These are phyloP conservation scores for Lumnitzera littorea DNA, from an alignment of 345 rosid species.

Conservation along the genomic window DNA sequence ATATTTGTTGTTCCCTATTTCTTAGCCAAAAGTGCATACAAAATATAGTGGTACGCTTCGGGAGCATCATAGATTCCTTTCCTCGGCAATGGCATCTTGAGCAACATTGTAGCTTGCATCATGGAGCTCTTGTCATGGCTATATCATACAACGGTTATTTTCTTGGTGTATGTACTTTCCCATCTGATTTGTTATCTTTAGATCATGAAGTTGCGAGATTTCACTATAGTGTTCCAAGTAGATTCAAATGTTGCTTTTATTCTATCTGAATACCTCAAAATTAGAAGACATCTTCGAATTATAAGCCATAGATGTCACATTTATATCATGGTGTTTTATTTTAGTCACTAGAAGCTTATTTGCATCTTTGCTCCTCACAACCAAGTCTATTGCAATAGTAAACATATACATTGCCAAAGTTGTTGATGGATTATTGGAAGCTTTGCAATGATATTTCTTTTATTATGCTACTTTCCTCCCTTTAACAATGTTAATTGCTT, in stretches of 20 bases:
- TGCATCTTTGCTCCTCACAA: constrained; percentile 71
- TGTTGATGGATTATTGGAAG: too few species aligned
- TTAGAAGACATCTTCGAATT: constrained; percentile 74
- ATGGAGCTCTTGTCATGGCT: constrained; percentile 91
- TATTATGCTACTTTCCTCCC: too few species aligned
- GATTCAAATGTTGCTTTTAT: constrained; percentile 72
- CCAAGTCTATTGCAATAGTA: constrained; percentile 41
- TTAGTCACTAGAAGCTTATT: constrained; percentile 84
- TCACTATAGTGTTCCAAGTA: constrained; percentile 54
- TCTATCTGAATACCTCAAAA: constrained; percentile 76
- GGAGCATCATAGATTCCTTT: constrained; percentile 90
- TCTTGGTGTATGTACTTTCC: constrained; percentile 79
- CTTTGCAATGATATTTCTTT: too few species aligned
- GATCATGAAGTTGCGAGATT: constrained; percentile 84
- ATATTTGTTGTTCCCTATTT: constrained; percentile 71
- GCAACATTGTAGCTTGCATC: constrained; percentile 68
- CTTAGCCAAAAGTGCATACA: constrained; percentile 63
- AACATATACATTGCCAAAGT: constrained; percentile 66
- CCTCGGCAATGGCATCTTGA: constrained; percentile 63
- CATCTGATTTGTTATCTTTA: constrained; percentile 85
- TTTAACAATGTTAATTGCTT: too few species aligned
- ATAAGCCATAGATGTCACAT: constrained; percentile 74
- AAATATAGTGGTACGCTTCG: constrained; percentile 97
- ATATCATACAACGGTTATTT: constrained; percentile 70
- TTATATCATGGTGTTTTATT: constrained; percentile 55